Base-by-base conservation (phyloP, 805 yeast species). In the Candida anglica region DNA sequence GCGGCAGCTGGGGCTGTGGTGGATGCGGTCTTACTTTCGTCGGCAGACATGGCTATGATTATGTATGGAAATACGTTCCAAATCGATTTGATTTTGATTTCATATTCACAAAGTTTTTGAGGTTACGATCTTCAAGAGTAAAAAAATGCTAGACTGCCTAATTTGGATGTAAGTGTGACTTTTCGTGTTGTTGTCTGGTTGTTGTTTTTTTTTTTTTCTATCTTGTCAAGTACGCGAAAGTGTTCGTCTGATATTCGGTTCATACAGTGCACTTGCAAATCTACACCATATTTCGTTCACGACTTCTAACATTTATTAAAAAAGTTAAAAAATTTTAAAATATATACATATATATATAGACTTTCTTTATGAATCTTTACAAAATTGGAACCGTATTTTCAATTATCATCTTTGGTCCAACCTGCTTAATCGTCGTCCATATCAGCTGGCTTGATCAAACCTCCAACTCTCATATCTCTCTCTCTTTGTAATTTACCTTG, bases 361-460 rank as follows among this genome's bases (percentile, higher is more conserved):
- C n/a, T n/a, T n/a, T n/a, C n/a, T n/a, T n/a, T n/a, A n/a, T n/a
- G n/a, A n/a, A n/a, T n/a, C n/a, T n/a, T n/a, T n/a, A n/a, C n/a
- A n/a, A n/a, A n/a, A n/a, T n/a, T n/a, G n/a, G n/a, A n/a, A n/a
- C n/a, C n/a, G n/a, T n/a, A n/a, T n/a, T n/a, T n/a, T n/a, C n/a
- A n/a, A n/a, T n/a, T n/a, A n/a, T n/a, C n/a, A n/a, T n/a, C n/a
- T n/a, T n/a, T n/a, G n/a, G n/a, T n/a, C n/a, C n/a, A n/a, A n/a
- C n/a, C n/a, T n/a, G n/a, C 20, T 39, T 32, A 54, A 32, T 73
- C 79, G 52, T 89, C 96, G 46, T 85, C 96, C 77, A 91, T 75
- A 50, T 91, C 98, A 15, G 94, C 79, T 19, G 98, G 98, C 60
- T 88, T 91, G 53, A 93, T 68, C 56, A 91, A 72, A 32, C 98